Percentiles rank a stretch among this genome's conserved stretches.
These are phyloP conservation scores for Trichoderma sp. DNA, from an alignment of 2,329 filamentous ascomycete species.

Conservation along the genomic window DNA sequence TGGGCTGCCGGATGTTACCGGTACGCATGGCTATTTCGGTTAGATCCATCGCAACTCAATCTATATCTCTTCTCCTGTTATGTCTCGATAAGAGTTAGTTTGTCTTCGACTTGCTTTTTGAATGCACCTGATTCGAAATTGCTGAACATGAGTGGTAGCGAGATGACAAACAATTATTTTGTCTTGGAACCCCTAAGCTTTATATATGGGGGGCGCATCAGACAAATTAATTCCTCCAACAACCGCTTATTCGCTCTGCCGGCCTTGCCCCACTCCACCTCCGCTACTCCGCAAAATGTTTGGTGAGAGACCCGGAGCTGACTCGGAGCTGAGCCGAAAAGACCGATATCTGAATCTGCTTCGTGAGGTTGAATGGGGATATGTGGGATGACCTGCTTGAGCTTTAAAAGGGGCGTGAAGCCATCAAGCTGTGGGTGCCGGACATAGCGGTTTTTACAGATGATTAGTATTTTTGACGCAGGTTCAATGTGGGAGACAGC, in stretches of 20 bases:
- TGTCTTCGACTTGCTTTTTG: conserved; percentile 1
- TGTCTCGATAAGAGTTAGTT: background rate
- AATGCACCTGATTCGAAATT: background rate
- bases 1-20: background rate
- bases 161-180: conserved; percentile 19
- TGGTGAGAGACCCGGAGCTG: conserved; percentile 1
- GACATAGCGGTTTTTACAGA: conserved; percentile 19
- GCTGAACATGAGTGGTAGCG: background rate
- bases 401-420: background rate
- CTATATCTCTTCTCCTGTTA: background rate
- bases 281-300: conserved; percentile 2
- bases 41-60: background rate
- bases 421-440: background rate
- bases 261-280: background rate
- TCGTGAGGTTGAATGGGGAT: background rate
- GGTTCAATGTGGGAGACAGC: background rate
- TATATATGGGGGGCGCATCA: background rate
- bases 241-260: background rate
- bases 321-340: background rate
- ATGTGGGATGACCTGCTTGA: too few species aligned
- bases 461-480: background rate
- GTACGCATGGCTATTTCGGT: background rate
- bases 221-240: conserved; percentile 21
- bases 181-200: background rate
- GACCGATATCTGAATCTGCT: background rate